Percentiles rank a stretch among this genome's conserved stretches.
Evolutionary conservation across 495 filamentous ascomycete species (phyloP).

Genomic region (Aspergillus diversus): DNA sequence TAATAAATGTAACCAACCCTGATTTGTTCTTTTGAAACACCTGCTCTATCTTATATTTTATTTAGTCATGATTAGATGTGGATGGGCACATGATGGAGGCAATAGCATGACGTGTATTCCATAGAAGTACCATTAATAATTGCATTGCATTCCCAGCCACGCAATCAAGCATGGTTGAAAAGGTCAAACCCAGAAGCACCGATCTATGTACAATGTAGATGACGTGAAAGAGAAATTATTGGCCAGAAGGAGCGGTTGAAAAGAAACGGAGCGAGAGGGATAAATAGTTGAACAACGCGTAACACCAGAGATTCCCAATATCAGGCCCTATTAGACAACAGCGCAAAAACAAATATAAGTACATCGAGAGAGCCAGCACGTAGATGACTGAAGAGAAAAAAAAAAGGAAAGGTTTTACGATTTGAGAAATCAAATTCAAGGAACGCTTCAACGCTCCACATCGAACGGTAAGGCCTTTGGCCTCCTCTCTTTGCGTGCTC

Average conservation of each 20-base stretch:
- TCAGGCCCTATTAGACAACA: neutral
- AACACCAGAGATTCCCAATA: neutral
- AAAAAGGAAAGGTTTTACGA: neutral
- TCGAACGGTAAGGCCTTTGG: neutral
- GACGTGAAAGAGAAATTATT: neutral
- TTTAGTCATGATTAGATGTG: too few relatives aligned
- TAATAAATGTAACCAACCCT: neutral
- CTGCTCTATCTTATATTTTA: too few relatives aligned
- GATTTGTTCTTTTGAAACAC: neutral
- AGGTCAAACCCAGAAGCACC: neutral
- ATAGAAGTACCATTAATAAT: neutral
- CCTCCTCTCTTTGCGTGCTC: neutral
- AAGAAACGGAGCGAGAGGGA: neutral
- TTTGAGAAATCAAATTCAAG: neutral
- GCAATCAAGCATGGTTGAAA: conserved; percentile 15
- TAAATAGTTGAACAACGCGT: neutral
- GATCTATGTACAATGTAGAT: conserved; percentile 9
- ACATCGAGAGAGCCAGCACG: neutral
- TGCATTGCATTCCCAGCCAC: conserved; percentile 11
- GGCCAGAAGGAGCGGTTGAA: neutral
- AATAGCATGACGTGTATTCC: neutral
- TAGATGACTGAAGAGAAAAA: conserved; percentile 1
- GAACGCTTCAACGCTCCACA: conserved; percentile 2
- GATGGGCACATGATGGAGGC: too few relatives aligned
- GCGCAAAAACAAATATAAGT: neutral